Percentiles rank a stretch among this genome's conserved stretches.
phyloP scores from a whole-genome alignment of 1,139 yeast genomes.

The Scheffersomyces titani region DNA sequence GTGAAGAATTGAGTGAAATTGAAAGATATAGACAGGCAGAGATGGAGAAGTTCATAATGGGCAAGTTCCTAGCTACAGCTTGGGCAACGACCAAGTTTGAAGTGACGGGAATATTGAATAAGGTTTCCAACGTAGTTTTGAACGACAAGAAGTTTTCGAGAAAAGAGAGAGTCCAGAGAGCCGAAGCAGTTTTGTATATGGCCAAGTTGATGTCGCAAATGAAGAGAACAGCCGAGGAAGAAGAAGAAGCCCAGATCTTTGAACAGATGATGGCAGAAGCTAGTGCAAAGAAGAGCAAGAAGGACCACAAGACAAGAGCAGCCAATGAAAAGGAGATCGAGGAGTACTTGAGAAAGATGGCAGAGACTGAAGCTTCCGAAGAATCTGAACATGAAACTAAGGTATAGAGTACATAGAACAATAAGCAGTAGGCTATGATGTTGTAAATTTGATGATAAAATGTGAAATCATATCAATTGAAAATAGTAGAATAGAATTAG shows the following conservation, averaged over 20 bases:
- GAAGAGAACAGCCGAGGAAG: conserved; percentile 66
- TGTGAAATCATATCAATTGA: not conserved
- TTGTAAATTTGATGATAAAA: not conserved
- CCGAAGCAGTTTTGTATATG: conserved; percentile 58
- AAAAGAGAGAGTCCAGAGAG: conserved; percentile 56
- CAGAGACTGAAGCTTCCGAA: conserved; percentile 11
- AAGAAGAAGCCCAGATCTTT: conserved; percentile 71
- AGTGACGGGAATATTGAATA: conserved; percentile 64
- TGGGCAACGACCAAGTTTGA: conserved; percentile 82
- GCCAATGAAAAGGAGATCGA: conserved; percentile 10
- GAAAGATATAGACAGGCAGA: conserved; percentile 59
- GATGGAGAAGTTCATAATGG: conserved; percentile 66
- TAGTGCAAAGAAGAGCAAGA: conserved; percentile 48
- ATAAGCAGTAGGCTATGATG: not conserved
- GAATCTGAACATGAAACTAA: not conserved
- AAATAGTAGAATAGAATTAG: not conserved
- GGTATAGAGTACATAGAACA: not conserved
- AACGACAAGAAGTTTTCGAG: conserved; percentile 55
- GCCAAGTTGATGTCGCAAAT: conserved; percentile 60
- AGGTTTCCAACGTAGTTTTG: conserved; percentile 62
- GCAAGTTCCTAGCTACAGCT: conserved; percentile 73
- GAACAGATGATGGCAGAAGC: conserved; percentile 78
- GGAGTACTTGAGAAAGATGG: conserved; percentile 11
- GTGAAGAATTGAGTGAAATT: conserved; percentile 34
- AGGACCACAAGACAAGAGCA: conserved; percentile 12